phyloP scores from a whole-genome alignment of 225 moss, liverwort and hornwort species.

The Marchantia polymorpha region DNA sequence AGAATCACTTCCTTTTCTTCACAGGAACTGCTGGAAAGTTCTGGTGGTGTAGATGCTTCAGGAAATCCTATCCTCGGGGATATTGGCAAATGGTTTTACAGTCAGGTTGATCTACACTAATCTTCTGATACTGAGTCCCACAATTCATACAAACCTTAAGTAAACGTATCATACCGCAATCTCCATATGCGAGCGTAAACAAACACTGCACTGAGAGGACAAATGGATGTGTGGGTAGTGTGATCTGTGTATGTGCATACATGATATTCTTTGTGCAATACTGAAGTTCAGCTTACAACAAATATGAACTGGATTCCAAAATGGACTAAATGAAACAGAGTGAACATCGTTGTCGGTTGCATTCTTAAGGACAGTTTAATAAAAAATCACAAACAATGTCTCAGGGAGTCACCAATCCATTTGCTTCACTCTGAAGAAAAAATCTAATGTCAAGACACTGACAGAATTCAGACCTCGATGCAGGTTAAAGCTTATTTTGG shows the following conservation, averaged over 20 bases:
- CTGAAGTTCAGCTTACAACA: background rate
- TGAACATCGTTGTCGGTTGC: no score
- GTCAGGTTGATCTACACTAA: slow-evolving; percentile 49
- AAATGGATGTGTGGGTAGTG: no score
- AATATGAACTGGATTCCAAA: background rate
- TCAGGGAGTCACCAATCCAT: no score
- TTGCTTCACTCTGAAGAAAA: no score
- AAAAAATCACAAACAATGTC: no score
- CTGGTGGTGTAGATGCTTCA: slow-evolving; percentile 75
- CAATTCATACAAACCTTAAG: background rate
- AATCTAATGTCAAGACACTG: background rate
- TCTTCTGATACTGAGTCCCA: background rate
- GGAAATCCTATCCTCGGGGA: slow-evolving; percentile 90
- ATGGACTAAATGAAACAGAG: no score
- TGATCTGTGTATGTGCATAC: no score
- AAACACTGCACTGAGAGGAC: no score
- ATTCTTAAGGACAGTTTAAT: no score
- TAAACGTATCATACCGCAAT: background rate
- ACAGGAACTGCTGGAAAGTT: slow-evolving; percentile 76
- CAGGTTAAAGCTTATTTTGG: slow-evolving; percentile 81
- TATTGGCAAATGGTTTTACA: slow-evolving; percentile 80
- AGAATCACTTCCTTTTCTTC: background rate
- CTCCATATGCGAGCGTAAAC: no score
- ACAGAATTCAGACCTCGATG: background rate
- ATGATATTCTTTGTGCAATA: no score